phyloP scores from a whole-genome alignment of 441 rosid species.

The Biscutella laevigata region DNA sequence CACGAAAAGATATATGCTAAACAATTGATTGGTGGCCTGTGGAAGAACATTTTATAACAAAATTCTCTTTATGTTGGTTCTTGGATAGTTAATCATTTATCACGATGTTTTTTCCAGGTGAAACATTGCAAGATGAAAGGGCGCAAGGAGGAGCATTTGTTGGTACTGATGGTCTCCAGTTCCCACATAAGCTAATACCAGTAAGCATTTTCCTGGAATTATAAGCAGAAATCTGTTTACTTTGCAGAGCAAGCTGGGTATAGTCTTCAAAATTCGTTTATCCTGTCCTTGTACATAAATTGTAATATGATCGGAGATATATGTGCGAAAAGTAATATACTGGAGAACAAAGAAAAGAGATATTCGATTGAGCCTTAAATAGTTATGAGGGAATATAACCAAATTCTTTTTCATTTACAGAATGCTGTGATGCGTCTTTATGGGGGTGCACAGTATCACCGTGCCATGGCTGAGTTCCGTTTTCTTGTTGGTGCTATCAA shows the following conservation, averaged over 20 bases:
- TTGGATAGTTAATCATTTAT: constrained; percentile 2
- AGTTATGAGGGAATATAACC: not conserved
- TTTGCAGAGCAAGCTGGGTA: not conserved
- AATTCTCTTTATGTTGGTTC: constrained; percentile 7
- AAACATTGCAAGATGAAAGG: constrained; percentile 83
- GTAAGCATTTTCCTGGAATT: constrained; percentile 38
- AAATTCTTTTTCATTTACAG: constrained; percentile 25
- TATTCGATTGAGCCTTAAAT: not conserved
- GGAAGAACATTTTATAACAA: not conserved
- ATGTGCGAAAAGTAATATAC: not conserved
- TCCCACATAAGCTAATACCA: constrained; percentile 87
- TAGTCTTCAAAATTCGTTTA: not conserved
- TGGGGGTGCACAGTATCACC: constrained; percentile 95
- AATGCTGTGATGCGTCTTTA: constrained; percentile 97
- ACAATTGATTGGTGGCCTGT: not conserved
- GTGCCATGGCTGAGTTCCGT: constrained; percentile 97
- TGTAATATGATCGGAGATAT: not conserved
- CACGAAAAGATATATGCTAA: constrained; percentile 1
- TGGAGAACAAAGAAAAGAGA: constrained; percentile 1
- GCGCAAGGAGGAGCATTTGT: constrained; percentile 74
- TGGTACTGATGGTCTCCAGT: constrained; percentile 77
- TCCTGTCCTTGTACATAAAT: not conserved
- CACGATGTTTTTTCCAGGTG: constrained; percentile 47
- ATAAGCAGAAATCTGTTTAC: not conserved
- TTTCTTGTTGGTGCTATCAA: constrained; percentile 87